phyloP scores from a whole-genome alignment of 441 rosid species.

The Gossypium aridum region DNA sequence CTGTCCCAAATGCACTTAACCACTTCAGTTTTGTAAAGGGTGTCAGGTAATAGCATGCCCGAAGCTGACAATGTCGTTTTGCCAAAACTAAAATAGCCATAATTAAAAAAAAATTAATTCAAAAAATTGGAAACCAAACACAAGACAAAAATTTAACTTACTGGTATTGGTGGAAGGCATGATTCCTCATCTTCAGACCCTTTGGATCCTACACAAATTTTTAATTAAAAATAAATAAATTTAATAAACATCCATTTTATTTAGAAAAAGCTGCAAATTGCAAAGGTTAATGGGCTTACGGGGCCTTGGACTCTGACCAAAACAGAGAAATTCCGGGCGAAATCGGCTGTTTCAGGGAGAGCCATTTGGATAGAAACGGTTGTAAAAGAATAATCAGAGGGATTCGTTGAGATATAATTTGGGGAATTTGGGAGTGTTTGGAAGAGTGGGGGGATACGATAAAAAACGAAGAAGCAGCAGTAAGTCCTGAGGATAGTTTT shows the following conservation, averaged over 20 bases:
- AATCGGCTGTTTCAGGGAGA: background rate
- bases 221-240: background rate
- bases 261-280: background rate
- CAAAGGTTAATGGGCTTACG: background rate
- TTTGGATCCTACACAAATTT: slow-evolving; percentile 60
- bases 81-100: slow-evolving; percentile 53
- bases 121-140: background rate
- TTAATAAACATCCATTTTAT: background rate
- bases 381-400: background rate
- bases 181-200: slow-evolving; percentile 83
- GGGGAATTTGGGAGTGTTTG: too few relatives aligned
- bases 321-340: background rate
- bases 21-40: slow-evolving; percentile 30
- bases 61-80: slow-evolving; percentile 84
- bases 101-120: background rate
- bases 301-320: background rate
- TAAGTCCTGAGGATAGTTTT: background rate
- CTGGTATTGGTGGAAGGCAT: slow-evolving; percentile 86
- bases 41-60: slow-evolving; percentile 61
- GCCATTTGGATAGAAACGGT: background rate
- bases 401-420: background rate
- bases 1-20: slow-evolving; percentile 29
- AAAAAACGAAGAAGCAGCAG: background rate
- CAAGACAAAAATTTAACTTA: slow-evolving; percentile 25
- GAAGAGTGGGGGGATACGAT: background rate